These are phyloP conservation scores for Madurella mycetomatis DNA, from an alignment of 2,329 filamentous ascomycete species.

Conservation along the genomic window DNA sequence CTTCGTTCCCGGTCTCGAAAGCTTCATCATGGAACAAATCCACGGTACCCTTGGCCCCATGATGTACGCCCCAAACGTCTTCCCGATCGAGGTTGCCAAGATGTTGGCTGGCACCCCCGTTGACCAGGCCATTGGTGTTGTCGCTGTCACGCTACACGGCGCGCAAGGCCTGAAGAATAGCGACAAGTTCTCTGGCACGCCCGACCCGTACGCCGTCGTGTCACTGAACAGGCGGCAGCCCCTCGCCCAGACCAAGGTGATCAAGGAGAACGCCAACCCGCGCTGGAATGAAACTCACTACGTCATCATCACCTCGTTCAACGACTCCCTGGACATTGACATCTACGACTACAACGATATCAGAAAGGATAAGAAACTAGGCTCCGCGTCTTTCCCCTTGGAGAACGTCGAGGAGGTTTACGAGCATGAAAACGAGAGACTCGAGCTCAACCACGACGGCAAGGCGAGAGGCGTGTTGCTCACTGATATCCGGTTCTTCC, in stretches of 20 bases:
- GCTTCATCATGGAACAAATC: slow-evolving; percentile 92
- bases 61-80: slow-evolving; percentile 98
- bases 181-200: slow-evolving; percentile 86
- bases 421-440: slow-evolving; percentile 75
- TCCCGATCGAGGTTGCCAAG: slow-evolving; percentile 97
- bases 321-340: slow-evolving; percentile 78
- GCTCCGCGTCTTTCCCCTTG: slow-evolving; percentile 76
- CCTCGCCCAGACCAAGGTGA: slow-evolving; percentile 82
- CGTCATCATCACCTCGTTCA: slow-evolving; percentile 86
- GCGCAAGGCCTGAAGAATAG: slow-evolving; percentile 91
- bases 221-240: slow-evolving; percentile 79
- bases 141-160: slow-evolving; percentile 86
- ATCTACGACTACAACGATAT: slow-evolving; percentile 93
- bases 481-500: slow-evolving; percentile 90
- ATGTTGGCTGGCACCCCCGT: slow-evolving; percentile 92
- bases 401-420: slow-evolving; percentile 74
- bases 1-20: slow-evolving; percentile 91
- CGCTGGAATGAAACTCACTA: slow-evolving; percentile 97
- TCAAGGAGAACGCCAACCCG: slow-evolving; percentile 80
- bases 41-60: slow-evolving; percentile 91
- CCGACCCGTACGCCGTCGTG: slow-evolving; percentile 83
- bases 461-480: slow-evolving; percentile 76
- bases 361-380: slow-evolving; percentile 94
- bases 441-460: slow-evolving; percentile 81
- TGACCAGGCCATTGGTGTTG: slow-evolving; percentile 90